Conservation (phyloP, 2,329 filamentous ascomycete genomes). For the Pyricularia pennisetigena region DNA sequence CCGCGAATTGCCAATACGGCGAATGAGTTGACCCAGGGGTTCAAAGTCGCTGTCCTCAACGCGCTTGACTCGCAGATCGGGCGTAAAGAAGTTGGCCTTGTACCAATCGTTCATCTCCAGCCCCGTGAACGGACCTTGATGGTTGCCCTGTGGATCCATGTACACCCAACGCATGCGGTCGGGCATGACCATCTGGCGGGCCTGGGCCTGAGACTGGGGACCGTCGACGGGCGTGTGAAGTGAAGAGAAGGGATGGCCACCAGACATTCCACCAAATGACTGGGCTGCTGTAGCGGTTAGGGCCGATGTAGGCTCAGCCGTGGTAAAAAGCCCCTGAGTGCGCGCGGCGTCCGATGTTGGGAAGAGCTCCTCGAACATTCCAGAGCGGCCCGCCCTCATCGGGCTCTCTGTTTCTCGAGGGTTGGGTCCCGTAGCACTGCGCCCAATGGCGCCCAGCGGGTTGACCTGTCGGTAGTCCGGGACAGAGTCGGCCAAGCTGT, state of each 20-base stretch:
- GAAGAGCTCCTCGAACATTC: conserved; percentile 12
- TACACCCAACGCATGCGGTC: conserved; percentile 99
- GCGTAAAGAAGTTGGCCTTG: conserved; percentile 94
- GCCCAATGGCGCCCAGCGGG: conserved; percentile 58
- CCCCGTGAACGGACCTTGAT: conserved; percentile 91
- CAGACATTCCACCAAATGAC: conserved; percentile 4
- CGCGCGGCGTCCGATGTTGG: conserved; percentile 7
- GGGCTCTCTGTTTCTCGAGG: conserved; percentile 50
- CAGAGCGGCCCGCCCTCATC: conserved; percentile 32
- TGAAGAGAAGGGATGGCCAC: neutral
- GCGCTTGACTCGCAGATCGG: conserved; percentile 90
- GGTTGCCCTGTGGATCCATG: conserved; percentile 82
- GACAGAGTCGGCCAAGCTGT: conserved; percentile 43
- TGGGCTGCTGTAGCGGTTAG: conserved; percentile 18
- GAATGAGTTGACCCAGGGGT: conserved; percentile 85
- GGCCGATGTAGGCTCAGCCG: conserved; percentile 14
- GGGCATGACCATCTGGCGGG: conserved; percentile 96
- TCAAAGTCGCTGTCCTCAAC: conserved; percentile 91
- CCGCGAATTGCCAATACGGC: conserved; percentile 91
- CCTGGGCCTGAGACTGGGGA: conserved; percentile 44
- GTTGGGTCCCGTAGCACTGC: conserved; percentile 44
- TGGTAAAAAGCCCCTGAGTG: conserved; percentile 4
- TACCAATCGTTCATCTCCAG: conserved; percentile 99
- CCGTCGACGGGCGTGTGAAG: conserved; percentile 11
- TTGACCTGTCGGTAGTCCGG: conserved; percentile 52